Conservation (phyloP, 2,329 filamentous ascomycete species). For the Monosporascus sp. region DNA sequence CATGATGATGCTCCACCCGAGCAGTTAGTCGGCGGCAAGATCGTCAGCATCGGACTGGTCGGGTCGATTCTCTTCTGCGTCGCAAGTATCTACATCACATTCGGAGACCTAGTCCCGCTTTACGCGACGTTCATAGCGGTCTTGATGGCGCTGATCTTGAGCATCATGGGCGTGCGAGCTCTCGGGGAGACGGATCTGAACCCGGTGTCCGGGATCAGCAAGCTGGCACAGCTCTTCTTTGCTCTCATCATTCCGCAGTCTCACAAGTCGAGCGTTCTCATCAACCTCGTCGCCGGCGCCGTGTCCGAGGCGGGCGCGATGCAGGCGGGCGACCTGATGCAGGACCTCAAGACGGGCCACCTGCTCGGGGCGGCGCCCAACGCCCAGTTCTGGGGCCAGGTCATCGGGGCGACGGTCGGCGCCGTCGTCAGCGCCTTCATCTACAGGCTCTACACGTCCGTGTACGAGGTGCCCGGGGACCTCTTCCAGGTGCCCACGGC, state of each 20-base stretch:
- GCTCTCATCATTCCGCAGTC: constrained; percentile 79
- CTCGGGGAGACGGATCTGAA: constrained; percentile 86
- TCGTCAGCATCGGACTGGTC: constrained; percentile 69
- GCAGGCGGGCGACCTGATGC: constrained; percentile 93
- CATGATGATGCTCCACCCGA: constrained; percentile 77
- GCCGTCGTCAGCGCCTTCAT: constrained; percentile 81
- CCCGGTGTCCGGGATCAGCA: constrained; percentile 92
- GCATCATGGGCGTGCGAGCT: constrained; percentile 67
- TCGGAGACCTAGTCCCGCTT: constrained; percentile 75
- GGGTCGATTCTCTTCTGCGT: constrained; percentile 77
- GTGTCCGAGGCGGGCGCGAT: constrained; percentile 80
- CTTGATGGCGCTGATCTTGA: constrained; percentile 72
- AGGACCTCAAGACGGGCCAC: constrained; percentile 95
- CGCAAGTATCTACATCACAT: constrained; percentile 73
- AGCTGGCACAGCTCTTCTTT: constrained; percentile 93
- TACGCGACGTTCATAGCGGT: constrained; percentile 74
- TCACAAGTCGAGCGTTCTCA: constrained; percentile 80
- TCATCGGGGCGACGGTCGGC: constrained; percentile 82
- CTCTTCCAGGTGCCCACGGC: constrained; percentile 91
- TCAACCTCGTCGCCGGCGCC: constrained; percentile 90
- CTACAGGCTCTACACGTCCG: constrained; percentile 80
- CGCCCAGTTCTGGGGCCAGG: constrained; percentile 94
- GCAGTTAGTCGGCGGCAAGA: constrained; percentile 69
- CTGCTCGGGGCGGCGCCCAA: constrained; percentile 85
- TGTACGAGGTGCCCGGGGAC: constrained; percentile 83